Conservation (phyloP, 2,329 filamentous ascomycete genomes). For the Penicillium nordicum region DNA sequence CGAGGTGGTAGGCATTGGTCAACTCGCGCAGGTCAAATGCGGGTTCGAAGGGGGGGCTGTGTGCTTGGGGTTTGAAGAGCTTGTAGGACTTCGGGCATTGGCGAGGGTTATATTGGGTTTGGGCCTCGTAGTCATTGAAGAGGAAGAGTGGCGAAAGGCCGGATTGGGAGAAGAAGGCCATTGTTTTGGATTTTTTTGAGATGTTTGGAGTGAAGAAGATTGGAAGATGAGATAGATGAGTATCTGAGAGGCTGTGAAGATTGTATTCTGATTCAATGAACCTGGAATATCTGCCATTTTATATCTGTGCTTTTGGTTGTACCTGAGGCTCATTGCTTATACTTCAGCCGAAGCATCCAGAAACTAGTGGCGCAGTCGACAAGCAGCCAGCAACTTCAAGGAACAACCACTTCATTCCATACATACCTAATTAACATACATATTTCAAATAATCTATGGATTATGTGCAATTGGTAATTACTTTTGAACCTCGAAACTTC, state of each 20-base stretch:
- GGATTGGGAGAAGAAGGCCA: constrained; percentile 41
- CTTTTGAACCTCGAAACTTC: neutral
- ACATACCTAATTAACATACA: no score
- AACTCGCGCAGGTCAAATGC: constrained; percentile 46
- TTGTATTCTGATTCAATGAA: neutral
- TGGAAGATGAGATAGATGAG: constrained; percentile 5
- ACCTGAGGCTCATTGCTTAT: neutral
- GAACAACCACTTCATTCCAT: constrained; percentile 1
- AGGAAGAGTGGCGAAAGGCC: constrained; percentile 45
- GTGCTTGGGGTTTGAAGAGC: neutral
- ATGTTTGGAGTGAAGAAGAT: constrained; percentile 2
- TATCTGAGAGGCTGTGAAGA: neutral
- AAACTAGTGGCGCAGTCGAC: constrained; percentile 15
- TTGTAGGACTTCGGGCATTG: constrained; percentile 9
- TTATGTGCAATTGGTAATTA: neutral
- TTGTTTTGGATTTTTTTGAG: constrained; percentile 19
- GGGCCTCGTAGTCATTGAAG: constrained; percentile 41
- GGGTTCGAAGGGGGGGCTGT: constrained; percentile 36
- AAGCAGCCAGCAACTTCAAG: constrained; percentile 13
- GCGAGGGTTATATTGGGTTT: constrained; percentile 26
- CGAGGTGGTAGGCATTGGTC: constrained; percentile 41
- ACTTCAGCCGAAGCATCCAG: constrained; percentile 18
- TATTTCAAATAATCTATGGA: neutral
- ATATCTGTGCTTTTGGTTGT: neutral
- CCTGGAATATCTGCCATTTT: neutral